phyloP scores from a whole-genome alignment of 768 basidiomycete genomes.

The Galerina marginata region DNA sequence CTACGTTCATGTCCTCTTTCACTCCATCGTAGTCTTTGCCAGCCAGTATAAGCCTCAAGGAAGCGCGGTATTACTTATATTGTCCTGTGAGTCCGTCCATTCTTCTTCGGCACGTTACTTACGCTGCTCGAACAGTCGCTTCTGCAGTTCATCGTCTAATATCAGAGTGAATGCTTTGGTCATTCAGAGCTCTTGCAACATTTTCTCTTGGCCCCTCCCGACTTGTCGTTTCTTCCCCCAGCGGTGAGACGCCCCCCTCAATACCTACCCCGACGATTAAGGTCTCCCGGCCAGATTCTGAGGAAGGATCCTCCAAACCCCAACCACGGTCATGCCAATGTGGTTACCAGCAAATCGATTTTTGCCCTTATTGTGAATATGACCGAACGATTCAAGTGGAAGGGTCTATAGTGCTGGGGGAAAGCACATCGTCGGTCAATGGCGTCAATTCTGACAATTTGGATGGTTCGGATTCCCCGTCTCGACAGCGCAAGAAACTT shows the following conservation, averaged over 20 bases:
- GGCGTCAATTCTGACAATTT: neutral
- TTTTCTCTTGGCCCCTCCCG: constrained; percentile 15
- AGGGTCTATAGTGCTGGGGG: constrained; percentile 7
- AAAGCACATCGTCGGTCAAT: neutral
- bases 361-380: constrained; percentile 32
- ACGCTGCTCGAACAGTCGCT: neutral
- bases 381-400: constrained; percentile 11
- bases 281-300: neutral
- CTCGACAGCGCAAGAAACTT: constrained; percentile 19
- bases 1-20: no score
- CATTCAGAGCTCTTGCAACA: constrained; percentile 18
- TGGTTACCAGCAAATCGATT: constrained; percentile 19
- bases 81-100: neutral
- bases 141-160: neutral
- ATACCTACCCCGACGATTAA: neutral
- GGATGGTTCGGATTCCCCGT: neutral
- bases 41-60: no score
- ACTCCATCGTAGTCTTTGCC: no score
- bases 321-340: constrained; percentile 16
- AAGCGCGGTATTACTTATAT: no score
- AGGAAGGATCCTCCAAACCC: neutral
- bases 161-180: constrained; percentile 20
- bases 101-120: neutral
- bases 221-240: neutral
- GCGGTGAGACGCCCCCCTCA: neutral